Conservation (phyloP, 352 stramenopile species). For the Pythium brachiatum region DNA sequence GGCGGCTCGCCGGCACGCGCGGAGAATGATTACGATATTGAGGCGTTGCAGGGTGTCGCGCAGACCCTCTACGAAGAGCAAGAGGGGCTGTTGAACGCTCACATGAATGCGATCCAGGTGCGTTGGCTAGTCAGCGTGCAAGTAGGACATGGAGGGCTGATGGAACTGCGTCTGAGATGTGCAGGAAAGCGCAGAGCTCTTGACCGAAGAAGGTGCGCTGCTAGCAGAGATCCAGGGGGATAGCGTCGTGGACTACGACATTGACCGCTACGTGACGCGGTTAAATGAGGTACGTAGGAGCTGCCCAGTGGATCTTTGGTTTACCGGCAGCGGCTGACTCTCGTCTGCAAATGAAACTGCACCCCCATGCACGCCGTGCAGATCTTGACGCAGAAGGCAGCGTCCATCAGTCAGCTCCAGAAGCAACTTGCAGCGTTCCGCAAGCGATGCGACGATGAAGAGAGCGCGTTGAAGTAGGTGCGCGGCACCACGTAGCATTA, state of each 20-base stretch:
- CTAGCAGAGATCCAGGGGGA: constrained; percentile 87
- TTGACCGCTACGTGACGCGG: constrained; percentile 91
- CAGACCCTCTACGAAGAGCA: constrained; percentile 95
- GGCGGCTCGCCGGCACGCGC: constrained; percentile 25
- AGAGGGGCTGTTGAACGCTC: constrained; percentile 93
- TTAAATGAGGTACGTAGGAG: constrained; percentile 71
- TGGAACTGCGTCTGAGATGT: constrained; percentile 6
- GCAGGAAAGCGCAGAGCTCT: constrained; percentile 95
- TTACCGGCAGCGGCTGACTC: neutral
- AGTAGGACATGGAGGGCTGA: neutral
- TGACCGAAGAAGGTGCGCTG: constrained; percentile 94
- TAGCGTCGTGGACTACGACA: constrained; percentile 90
- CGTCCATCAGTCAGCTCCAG: constrained; percentile 83
- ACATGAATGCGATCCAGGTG: constrained; percentile 96
- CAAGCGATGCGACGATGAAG: constrained; percentile 78
- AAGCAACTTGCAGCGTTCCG: constrained; percentile 84
- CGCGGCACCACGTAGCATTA: constrained; percentile 22
- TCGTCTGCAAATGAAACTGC: constrained; percentile 1
- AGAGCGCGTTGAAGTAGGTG: constrained; percentile 60
- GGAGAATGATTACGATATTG: constrained; percentile 43
- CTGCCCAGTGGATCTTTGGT: neutral
- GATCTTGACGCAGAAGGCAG: constrained; percentile 92
- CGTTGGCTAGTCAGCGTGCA: neutral
- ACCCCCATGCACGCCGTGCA: constrained; percentile 16
- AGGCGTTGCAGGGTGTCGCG: constrained; percentile 69